Evolutionary conservation across 192 early-diverging fungal genomes (phyloP), one percentile per base, ranked within the genome.

Genomic region (Gonapodya sp.): DNA sequence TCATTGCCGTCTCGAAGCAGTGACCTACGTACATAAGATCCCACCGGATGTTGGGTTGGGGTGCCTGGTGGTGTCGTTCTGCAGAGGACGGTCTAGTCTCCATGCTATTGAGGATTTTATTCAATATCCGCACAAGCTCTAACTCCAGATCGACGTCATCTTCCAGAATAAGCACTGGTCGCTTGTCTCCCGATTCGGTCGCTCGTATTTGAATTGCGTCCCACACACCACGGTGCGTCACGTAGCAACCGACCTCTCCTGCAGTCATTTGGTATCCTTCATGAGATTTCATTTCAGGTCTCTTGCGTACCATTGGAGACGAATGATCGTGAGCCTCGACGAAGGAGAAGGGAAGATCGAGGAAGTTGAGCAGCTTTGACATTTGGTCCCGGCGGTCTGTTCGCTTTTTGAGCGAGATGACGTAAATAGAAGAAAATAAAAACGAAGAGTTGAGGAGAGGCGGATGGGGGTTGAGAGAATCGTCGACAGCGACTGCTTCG

Each of bases 361-460:
- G 73, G 35, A 82, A 82, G 30, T 72, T 73, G 0, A 34, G 35
- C 77, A 83, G 14, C 30, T 31, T 31, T 35, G 33, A 16, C 82
- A 83, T 83, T 2, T 30, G 36, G 0, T 37, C 30, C 8, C 64
- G 73, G 18, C 82, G 82, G 81, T 83, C 82, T 31, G 30, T 75
- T 31, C 82, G 82, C 30, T 18, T 14, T 36, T 79, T 18, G 35
- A 83, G 81, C n/a, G 79, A 81, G 72, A 83, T 78, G 64, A 83
- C 14, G 35, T 82, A 83, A 34, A 83, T 35, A 16, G 46, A 64
- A 24, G 46, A 64, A 24, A 64, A 64, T 24, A 24, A 24, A 8
- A 64, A 24, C n/a, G n/a, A n/a, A n/a, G n/a, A n/a, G n/a, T n/a
- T n/a, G n/a, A n/a, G n/a, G n/a, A n/a, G n/a, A n/a, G n/a, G n/a